Base-by-base conservation (phyloP, 148 eudicot genomes). In the Amaranthus hypochondriacus region DNA sequence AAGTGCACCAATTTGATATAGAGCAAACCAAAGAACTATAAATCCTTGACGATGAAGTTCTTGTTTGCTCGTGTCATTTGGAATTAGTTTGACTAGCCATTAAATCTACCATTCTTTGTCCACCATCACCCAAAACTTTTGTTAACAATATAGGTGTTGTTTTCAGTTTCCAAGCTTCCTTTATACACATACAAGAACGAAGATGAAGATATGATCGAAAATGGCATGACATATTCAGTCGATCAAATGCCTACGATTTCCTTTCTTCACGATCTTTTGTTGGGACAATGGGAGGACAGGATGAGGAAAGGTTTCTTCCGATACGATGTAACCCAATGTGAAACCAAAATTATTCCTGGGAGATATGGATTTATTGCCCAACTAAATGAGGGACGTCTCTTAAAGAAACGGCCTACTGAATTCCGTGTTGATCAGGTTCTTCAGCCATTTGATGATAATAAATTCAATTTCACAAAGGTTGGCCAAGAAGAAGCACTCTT, bases 371-470 rank as follows among this genome's bases (percentile, higher is more conserved):
- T 93, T 69, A 83, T 93, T 78, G 96, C 92, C 10, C 98, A 93
- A 78, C 85, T 93, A 67, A 93, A 93, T 65, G 96, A 93, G 79
- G 98, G 96, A 9, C 89, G 98, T 58, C 93, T 90, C 81, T 84
- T 90, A 66, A 90, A 90, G 83, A 93, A 90, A 82, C 80, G 98
- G 69, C 96, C 96, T 11, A 93, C 98, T 69, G 98, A 93, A 79
- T 93, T 93, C 72, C 90, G 86, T 6, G 85, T 91, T 70, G 98
- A 93, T 77, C 86, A 85, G 80, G 98, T 93, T 69, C 82, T 93
- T 69, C 98, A 93, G 78, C 87, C 92, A 46, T 93, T 90, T 79
- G 94, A 90, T 76, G 94, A 71, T 75, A 89, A 43, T 56, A 93
- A 93, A 73, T 93, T 93, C 84, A 93, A 91, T 80, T 93, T 93